Conservation (phyloP, 345 rosid genomes). For the Crucihimalaya himalaica region DNA sequence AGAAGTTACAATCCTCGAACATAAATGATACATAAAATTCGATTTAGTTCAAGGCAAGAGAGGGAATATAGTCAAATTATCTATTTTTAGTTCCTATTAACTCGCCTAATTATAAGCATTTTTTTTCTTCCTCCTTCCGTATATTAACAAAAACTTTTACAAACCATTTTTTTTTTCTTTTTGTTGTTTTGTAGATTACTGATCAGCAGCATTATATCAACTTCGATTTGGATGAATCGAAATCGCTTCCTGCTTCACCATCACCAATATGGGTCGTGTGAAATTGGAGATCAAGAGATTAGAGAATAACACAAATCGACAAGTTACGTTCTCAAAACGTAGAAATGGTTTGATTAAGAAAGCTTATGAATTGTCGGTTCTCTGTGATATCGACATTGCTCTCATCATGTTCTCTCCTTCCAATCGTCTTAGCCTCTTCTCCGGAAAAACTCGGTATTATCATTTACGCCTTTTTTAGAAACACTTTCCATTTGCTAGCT, state of each 20-base stretch:
- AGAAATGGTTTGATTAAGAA: conserved; percentile 87
- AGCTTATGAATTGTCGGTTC: conserved; percentile 83
- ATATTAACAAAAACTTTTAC: conserved; percentile 3
- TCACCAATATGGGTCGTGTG: conserved; percentile 64
- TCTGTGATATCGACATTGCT: conserved; percentile 81
- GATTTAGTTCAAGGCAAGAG: background rate
- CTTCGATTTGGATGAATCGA: background rate
- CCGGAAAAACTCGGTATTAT: conserved; percentile 63
- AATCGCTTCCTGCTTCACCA: background rate
- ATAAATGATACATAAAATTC: background rate
- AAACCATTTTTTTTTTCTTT: background rate
- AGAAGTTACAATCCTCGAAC: no score
- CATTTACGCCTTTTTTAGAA: background rate
- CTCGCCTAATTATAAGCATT: background rate
- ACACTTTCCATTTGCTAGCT: conserved; percentile 2
- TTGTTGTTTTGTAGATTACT: conserved; percentile 18
- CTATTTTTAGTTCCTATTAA: conserved; percentile 23
- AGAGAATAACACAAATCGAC: conserved; percentile 76
- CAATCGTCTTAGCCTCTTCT: conserved; percentile 65
- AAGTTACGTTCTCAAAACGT: conserved; percentile 83
- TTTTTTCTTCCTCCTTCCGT: background rate
- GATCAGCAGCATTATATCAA: background rate
- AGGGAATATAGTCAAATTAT: conserved; percentile 11
- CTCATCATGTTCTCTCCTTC: conserved; percentile 85
- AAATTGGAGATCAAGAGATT: conserved; percentile 75